These are phyloP conservation scores for Hamigera avellanea DNA, from an alignment of 495 filamentous ascomycete genomes.

Conservation along the genomic window DNA sequence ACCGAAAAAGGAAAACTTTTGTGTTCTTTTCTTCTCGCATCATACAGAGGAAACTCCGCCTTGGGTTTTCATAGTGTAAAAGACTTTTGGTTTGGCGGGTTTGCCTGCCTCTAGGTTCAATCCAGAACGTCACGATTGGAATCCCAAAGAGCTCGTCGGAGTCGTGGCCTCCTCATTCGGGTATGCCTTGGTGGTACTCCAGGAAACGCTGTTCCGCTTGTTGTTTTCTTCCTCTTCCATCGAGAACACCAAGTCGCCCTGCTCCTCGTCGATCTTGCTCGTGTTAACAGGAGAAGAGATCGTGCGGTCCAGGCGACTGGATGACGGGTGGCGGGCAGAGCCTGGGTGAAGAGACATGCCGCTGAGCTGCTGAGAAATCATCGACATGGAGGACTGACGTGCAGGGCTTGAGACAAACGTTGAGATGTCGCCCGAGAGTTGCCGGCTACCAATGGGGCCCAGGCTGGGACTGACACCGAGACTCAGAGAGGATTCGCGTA, in stretches of 20 bases:
- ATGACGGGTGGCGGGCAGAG: constrained; percentile 26
- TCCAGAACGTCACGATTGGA: constrained; percentile 8
- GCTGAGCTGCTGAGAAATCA: constrained; percentile 57
- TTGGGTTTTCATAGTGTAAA: neutral
- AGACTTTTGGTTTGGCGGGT: neutral
- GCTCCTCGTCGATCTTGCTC: constrained; percentile 61
- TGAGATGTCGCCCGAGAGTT: constrained; percentile 42
- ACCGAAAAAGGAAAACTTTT: neutral
- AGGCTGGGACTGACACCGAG: constrained; percentile 51
- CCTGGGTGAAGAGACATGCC: constrained; percentile 37
- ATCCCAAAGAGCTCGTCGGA: constrained; percentile 7
- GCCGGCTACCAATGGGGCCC: constrained; percentile 41
- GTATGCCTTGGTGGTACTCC: constrained; percentile 12
- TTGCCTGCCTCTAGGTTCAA: too few species aligned
- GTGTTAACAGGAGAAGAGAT: constrained; percentile 38
- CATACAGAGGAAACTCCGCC: neutral
- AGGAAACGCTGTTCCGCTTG: constrained; percentile 30
- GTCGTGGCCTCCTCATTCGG: constrained; percentile 11
- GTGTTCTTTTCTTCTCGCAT: neutral
- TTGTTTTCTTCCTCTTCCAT: constrained; percentile 62
- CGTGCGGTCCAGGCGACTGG: constrained; percentile 30
- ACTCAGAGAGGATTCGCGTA: constrained; percentile 69
- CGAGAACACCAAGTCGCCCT: constrained; percentile 63
- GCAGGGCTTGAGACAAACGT: constrained; percentile 56
- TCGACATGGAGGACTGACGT: constrained; percentile 52